Conservation (phyloP, 2,329 filamentous ascomycete genomes). For the Phaeosphaeria sp. region DNA sequence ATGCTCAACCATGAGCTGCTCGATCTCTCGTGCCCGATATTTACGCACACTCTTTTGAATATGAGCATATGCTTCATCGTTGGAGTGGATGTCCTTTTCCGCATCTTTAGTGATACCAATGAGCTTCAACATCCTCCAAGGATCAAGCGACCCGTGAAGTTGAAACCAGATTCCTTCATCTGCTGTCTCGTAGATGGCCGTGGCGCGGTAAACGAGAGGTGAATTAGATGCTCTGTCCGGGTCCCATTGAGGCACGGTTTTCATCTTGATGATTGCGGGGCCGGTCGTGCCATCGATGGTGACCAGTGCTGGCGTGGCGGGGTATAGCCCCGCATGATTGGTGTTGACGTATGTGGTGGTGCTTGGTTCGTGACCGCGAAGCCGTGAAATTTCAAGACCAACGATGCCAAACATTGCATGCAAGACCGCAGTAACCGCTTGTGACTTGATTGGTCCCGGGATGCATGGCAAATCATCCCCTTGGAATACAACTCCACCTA, state of each 20-base stretch:
- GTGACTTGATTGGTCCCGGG: constrained; percentile 54
- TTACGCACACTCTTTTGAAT: background rate
- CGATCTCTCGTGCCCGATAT: background rate
- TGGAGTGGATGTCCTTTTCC: background rate
- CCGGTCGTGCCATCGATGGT: background rate
- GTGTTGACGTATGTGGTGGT: background rate
- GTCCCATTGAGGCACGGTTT: background rate
- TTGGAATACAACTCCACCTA: constrained; percentile 48
- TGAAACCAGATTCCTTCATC: background rate
- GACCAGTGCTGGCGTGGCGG: background rate
- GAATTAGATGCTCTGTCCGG: background rate
- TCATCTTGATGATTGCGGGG: background rate
- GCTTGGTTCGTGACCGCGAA: background rate
- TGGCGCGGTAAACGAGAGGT: background rate
- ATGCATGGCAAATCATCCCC: constrained; percentile 50
- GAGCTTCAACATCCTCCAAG: background rate
- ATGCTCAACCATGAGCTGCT: background rate
- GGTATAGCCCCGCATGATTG: background rate
- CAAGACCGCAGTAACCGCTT: constrained; percentile 51
- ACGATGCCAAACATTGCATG: constrained; percentile 51
- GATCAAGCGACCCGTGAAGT: background rate
- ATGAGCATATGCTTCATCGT: background rate
- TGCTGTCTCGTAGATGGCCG: background rate
- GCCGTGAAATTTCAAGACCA: background rate
- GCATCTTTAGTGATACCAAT: background rate